Percentiles rank a stretch among this genome's conserved stretches.
Conservation (phyloP, 768 basidiomycete genomes). For the Arthromyces matolae region DNA sequence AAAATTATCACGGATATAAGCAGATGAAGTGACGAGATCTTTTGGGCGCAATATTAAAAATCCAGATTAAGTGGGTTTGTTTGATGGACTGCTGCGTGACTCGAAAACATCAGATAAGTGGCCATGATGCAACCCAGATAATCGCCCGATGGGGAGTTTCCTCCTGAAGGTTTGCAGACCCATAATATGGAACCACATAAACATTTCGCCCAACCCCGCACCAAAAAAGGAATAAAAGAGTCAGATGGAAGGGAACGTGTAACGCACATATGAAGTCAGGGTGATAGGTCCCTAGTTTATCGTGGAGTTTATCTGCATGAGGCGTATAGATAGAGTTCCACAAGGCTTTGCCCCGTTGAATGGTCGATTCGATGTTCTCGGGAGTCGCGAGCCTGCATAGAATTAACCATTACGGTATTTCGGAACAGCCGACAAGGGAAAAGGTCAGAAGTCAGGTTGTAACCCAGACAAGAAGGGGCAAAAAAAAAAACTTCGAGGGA, state of each 20-base stretch:
- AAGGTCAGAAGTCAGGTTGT: slow-evolving; percentile 13
- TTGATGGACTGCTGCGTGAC: slow-evolving; percentile 4
- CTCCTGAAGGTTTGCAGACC: too few species aligned
- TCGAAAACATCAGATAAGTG: slow-evolving; percentile 27
- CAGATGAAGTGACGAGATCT: slow-evolving; percentile 11
- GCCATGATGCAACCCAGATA: slow-evolving; percentile 18
- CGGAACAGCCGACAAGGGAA: slow-evolving; percentile 10
- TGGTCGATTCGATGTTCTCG: slow-evolving; percentile 65
- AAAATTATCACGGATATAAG: slow-evolving; percentile 16
- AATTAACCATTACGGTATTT: slow-evolving; percentile 16
- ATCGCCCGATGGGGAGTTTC: slow-evolving; percentile 29
- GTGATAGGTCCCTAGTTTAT: slow-evolving; percentile 84
- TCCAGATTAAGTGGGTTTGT: slow-evolving; percentile 6
- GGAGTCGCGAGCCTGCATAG: slow-evolving; percentile 51
- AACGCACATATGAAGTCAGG: slow-evolving; percentile 90
- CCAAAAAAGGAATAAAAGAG: slow-evolving; percentile 30
- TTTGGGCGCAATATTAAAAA: slow-evolving; percentile 11
- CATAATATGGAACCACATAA: background rate
- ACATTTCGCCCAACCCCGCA: slow-evolving; percentile 13
- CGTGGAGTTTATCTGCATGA: slow-evolving; percentile 83
- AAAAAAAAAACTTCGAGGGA: slow-evolving; percentile 13
- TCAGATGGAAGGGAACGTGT: slow-evolving; percentile 30
- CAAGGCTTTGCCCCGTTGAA: slow-evolving; percentile 63
- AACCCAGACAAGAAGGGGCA: slow-evolving; percentile 9
- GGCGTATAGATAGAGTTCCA: slow-evolving; percentile 90